Conservation (phyloP, 1,284 basidiomycete genomes). For the Ceratobasidium papillatum region DNA sequence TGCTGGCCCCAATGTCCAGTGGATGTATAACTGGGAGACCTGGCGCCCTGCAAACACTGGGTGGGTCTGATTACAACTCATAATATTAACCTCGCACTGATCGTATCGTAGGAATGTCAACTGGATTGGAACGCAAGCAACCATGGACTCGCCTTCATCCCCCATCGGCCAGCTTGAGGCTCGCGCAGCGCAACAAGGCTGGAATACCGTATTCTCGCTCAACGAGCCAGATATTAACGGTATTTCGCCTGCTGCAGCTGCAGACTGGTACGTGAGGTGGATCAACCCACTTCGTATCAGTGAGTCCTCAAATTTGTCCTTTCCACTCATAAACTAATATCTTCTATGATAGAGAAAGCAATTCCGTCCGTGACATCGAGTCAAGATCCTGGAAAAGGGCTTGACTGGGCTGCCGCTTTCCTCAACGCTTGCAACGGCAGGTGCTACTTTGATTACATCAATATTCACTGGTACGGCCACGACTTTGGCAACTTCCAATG, state of each 20-base stretch:
- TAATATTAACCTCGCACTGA: not conserved
- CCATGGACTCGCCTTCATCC: conserved; percentile 20
- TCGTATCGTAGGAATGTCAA: conserved; percentile 1
- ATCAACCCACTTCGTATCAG: conserved; percentile 34
- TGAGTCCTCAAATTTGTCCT: not conserved
- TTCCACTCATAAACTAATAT: not conserved
- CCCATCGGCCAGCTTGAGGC: conserved; percentile 28
- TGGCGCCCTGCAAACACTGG: conserved; percentile 24
- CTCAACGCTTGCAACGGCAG: conserved; percentile 9
- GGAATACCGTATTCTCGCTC: conserved; percentile 34
- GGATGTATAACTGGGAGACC: conserved; percentile 36
- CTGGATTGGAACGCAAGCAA: conserved; percentile 20
- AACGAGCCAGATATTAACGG: conserved; percentile 36
- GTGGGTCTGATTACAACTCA: no score
- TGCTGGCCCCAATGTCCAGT: not conserved
- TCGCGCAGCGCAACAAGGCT: conserved; percentile 12
- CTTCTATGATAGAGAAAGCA: conserved; percentile 8
- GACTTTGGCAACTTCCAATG: conserved; percentile 12
- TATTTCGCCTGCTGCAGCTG: not conserved
- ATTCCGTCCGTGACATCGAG: conserved; percentile 34
- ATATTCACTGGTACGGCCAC: conserved; percentile 35
- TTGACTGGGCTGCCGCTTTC: conserved; percentile 24
- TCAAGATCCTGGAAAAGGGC: conserved; percentile 6
- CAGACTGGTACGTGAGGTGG: not conserved
- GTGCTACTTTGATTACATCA: conserved; percentile 35